Base-by-base conservation (phyloP, 805 yeast species). In the Candida ascalaphidarum region DNA sequence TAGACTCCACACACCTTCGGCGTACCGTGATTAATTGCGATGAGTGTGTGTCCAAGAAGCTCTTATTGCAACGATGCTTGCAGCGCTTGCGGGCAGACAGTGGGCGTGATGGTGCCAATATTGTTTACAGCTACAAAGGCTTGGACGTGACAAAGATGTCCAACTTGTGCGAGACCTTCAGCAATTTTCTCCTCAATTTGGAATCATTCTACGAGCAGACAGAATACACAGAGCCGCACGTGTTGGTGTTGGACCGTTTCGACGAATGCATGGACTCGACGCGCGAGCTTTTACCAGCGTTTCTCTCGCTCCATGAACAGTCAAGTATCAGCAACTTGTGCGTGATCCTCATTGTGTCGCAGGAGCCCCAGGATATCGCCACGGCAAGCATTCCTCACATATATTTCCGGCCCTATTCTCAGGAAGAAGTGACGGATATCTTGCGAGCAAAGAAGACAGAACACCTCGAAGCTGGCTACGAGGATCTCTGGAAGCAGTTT, bases 161-260 rank as follows among this genome's bases (percentile, higher is more conserved):
- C 6, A 41, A 41, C 11, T 30, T 52, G 14, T 63, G 73, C 35
- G 73, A 68, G 28, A 57, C 51, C 11, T 46, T 68, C 25, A 41
- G 60, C 14, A 55, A 51, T 17, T 68, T 71, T 32, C 43, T 60
- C 5, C 55, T 53, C 27, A 52, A 62, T 11, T 34, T 70, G 26
- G 67, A 64, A 37, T 63, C 48, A 33, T 51, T 68, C 35, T 40
- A 57, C 14, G 39, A 35, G 11, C 51, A 46, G 4, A 42, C 58
- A 1, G 40, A 36, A 2, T 63, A 57, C 30, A 22, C 37, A 2
- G 50, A 53, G 11, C 58, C 49, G 3, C 63, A 67, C 25, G 58
- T 70, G 7, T 41, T 71, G 23, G 66, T 71, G 2, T 45, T 71
- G 9, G 77, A 71, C 37, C 44, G 61, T 4, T 47, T 71, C 11